Percentiles rank a stretch among this genome's conserved stretches.
phyloP scores from a whole-genome alignment of 2,329 filamentous ascomycete genomes.

The Aplosporella prunicola region DNA sequence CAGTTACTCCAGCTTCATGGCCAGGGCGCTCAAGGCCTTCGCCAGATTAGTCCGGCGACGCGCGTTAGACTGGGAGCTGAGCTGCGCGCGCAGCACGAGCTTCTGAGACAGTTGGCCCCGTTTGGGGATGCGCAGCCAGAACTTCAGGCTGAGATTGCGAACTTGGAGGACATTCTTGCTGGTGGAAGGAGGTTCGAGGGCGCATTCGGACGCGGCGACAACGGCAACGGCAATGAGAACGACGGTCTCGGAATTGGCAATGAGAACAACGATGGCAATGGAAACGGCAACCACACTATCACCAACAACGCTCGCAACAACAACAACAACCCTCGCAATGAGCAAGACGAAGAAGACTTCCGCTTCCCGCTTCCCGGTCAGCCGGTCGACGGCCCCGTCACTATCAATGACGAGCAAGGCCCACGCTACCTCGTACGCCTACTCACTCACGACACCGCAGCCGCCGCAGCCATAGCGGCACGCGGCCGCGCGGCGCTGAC shows the following conservation, averaged over 20 bases:
- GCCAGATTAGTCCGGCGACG: background rate
- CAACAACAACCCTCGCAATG: no score
- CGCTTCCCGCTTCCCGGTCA: background rate
- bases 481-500: background rate
- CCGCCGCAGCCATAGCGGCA: background rate
- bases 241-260: background rate
- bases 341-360: background rate
- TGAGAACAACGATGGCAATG: no score
- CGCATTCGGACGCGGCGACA: no score
- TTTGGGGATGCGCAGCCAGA: background rate
- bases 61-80: background rate
- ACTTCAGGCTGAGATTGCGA: background rate
- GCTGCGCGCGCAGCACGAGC: background rate
- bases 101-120: background rate
- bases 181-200: no score
- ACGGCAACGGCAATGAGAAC: background rate
- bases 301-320: no score
- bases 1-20: no score
- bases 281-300: no score
- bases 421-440: slow-evolving; percentile 5
- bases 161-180: background rate
- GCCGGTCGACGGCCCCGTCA: background rate
- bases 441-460: slow-evolving; percentile 5
- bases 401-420: slow-evolving; percentile 3
- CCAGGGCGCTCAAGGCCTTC: no score